These are phyloP conservation scores for Trichomonas vaginalis DNA, from an alignment of 208 protist genomes.

Conservation along the genomic window DNA sequence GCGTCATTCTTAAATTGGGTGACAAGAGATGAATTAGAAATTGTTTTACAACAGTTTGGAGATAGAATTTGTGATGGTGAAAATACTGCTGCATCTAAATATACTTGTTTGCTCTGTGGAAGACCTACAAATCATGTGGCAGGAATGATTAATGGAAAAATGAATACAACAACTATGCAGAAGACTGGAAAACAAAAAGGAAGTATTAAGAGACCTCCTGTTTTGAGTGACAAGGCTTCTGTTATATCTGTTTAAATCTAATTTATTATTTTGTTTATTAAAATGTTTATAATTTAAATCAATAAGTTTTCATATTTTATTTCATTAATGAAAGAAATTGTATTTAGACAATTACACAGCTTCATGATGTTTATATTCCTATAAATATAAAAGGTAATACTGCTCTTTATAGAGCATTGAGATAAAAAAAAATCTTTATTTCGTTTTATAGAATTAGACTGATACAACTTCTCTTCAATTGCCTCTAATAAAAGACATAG, in stretches of 20 bases:
- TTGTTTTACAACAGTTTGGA: neutral
- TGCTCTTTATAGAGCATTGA: neutral
- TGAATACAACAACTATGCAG: neutral
- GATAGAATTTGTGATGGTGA: neutral
- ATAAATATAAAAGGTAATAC: too few species aligned
- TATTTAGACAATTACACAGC: too few species aligned
- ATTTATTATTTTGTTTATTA: neutral
- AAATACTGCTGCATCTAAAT: neutral
- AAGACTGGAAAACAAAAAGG: neutral
- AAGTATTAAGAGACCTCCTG: neutral
- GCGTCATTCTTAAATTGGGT: neutral
- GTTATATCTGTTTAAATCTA: neutral
- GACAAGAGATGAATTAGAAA: neutral
- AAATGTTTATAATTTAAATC: neutral
- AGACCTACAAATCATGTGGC: neutral
- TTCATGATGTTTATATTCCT: too few species aligned
- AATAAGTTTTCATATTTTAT: too few species aligned
- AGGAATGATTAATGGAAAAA: neutral
- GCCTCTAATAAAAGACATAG: too few species aligned
- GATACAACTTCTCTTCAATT: too few species aligned
- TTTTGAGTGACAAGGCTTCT: neutral
- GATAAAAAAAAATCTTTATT: neutral
- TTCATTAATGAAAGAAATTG: too few species aligned
- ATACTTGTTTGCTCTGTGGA: neutral
- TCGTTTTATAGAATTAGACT: neutral